A percentile compares a stretch with the other conserved stretches of the same genome.
Evolutionary conservation across 2,329 filamentous ascomycete genomes (phyloP).

Genomic region (Colletotrichum nymphaeae): DNA sequence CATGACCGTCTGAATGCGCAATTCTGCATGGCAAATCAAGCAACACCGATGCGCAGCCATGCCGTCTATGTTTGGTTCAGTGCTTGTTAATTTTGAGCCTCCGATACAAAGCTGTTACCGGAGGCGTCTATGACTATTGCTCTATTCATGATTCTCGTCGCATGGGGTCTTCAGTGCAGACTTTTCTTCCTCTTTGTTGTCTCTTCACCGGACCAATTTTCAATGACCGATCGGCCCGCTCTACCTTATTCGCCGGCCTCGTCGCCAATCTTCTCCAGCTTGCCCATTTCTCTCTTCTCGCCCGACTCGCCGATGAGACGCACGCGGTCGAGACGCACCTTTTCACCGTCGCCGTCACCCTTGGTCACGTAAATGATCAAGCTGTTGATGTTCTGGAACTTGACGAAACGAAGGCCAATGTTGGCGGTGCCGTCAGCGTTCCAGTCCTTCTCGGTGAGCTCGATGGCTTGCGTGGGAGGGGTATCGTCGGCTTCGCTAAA

Average conservation of each 20-base stretch:
- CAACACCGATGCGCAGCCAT: no score
- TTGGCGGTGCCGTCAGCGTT: constrained; percentile 80
- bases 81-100: constrained; percentile 8
- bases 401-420: constrained; percentile 86
- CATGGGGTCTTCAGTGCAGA: constrained; percentile 3
- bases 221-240: background rate
- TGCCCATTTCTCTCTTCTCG: constrained; percentile 92
- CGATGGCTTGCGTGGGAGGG: constrained; percentile 82
- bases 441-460: constrained; percentile 83
- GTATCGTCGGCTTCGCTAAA: constrained; percentile 96
- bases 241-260: constrained; percentile 73
- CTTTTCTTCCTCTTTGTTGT: constrained; percentile 9
- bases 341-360: constrained; percentile 85
- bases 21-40: background rate
- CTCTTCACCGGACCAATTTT: constrained; percentile 2
- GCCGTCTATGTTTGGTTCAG: background rate
- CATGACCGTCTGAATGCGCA: background rate
- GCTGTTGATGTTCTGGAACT: constrained; percentile 94
- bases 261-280: constrained; percentile 93
- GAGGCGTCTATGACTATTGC: constrained; percentile 28
- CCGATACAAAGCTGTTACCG: background rate
- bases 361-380: constrained; percentile 90
- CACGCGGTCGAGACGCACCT: constrained; percentile 84
- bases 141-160: constrained; percentile 34
- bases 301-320: constrained; percentile 88